Conservation (phyloP, 2,329 filamentous ascomycete genomes). For the Hypoxylon sp. region DNA sequence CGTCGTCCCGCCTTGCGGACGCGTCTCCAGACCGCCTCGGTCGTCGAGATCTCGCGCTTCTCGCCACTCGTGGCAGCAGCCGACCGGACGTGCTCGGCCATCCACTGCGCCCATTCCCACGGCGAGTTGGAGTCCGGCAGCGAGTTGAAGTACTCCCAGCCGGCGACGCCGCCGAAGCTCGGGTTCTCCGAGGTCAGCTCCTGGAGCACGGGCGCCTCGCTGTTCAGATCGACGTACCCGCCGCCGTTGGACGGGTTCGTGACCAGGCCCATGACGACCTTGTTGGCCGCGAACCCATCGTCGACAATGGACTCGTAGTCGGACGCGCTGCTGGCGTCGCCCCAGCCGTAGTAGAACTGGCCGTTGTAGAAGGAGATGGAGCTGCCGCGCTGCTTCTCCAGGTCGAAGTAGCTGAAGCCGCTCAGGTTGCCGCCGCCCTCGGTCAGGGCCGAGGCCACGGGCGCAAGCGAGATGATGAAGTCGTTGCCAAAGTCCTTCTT, state of each 20-base stretch:
- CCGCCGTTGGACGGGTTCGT: constrained; percentile 82
- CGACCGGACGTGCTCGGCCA: constrained; percentile 47
- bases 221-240: constrained; percentile 66
- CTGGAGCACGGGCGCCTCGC: constrained; percentile 61
- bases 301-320: constrained; percentile 68
- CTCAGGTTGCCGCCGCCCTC: constrained; percentile 73
- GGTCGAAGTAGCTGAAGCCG: constrained; percentile 83
- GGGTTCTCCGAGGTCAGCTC: constrained; percentile 67
- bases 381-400: constrained; percentile 76
- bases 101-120: constrained; percentile 79
- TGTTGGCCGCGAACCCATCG: constrained; percentile 78
- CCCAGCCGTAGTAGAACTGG: constrained; percentile 96
- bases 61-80: constrained; percentile 37
- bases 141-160: constrained; percentile 96
- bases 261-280: constrained; percentile 84
- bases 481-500: constrained; percentile 76
- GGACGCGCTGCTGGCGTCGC: constrained; percentile 63
- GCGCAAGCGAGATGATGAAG: constrained; percentile 86
- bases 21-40: constrained; percentile 48
- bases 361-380: constrained; percentile 89
- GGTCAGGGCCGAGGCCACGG: constrained; percentile 81
- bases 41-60: constrained; percentile 46
- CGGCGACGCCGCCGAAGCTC: constrained; percentile 88
- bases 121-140: constrained; percentile 75
- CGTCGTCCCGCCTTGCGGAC: constrained; percentile 48